Evolutionary conservation across 306 rosid genomes (phyloP), one percentile per base, ranked within the genome.

Genomic region (Quercus glauca): DNA sequence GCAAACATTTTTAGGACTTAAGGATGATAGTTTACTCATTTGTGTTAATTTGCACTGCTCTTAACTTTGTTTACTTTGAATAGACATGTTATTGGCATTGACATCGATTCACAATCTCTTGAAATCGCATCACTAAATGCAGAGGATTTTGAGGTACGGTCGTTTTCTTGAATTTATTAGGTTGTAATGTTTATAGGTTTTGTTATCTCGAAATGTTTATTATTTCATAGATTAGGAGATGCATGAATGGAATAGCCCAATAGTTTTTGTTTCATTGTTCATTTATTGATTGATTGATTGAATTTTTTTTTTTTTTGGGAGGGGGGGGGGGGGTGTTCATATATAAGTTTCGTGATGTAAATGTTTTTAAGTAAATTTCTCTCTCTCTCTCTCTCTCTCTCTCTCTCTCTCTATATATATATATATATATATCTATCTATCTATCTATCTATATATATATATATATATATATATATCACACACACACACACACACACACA

Each of bases 61-160:
- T 73, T 63, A 75, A 83, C 60, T 78, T 81, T 80, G 75, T 81
- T 87, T 85, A 80, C 76, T 57, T 87, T 86, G 80, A 64, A 84
- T 94, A 95, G 99, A 79, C 97, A 87, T 74, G 98, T 96, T 61
- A 77, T 91, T n/a, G 79, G 98, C 84, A 86, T 96, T 73, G 99
- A 93, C 74, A 84, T 91, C n/a, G 99, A 96, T 84, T 81, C 91
- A n/a, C 92, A 93, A 53, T 91, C 99, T 77, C 93, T 93, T 81
- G 96, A 89, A 82, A 72, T 93, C 76, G 99, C 98, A 6, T 80
- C 91, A 73, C 71, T 60, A 68, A 95, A 95, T 86, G 96, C 97
- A 10, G 93, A 88, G 82, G 91, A 90, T 72, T 96, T 95, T 55
- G 99, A 95, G 99, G 98, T 95, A 79, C 53, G 26, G 41, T 73